Evolutionary conservation across 2,329 filamentous ascomycete genomes (phyloP).

Genomic region (Alternaria novae-zelandiae): DNA sequence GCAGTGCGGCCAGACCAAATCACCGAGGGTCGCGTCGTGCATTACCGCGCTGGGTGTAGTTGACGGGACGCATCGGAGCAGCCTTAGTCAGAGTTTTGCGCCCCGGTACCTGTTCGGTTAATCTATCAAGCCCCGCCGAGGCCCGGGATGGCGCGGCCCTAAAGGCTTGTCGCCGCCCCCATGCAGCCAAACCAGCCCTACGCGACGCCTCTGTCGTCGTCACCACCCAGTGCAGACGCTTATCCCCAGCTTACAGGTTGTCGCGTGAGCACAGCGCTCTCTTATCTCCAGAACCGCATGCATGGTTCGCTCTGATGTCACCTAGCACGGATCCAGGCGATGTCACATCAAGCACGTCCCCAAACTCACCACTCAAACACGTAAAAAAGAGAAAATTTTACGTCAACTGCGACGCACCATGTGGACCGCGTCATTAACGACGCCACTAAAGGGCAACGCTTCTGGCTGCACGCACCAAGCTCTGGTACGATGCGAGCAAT

Average conservation of each 20-base stretch:
- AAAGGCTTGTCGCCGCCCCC: conserved; percentile 29
- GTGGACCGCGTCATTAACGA: conserved; percentile 31
- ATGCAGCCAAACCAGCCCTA: conserved; percentile 13
- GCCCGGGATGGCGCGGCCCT: conserved; percentile 22
- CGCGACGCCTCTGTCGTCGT: conserved; percentile 11
- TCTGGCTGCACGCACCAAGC: conserved; percentile 7
- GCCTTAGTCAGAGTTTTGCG: conserved; percentile 6
- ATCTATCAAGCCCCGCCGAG: conserved; percentile 27
- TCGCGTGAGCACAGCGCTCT: not conserved
- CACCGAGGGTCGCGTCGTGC: conserved; percentile 17
- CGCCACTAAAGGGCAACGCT: conserved; percentile 5
- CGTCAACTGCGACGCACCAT: conserved; percentile 35
- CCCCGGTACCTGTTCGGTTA: conserved; percentile 22
- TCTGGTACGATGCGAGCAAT: conserved; percentile 4
- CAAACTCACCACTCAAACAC: conserved; percentile 11
- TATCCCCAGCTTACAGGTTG: not conserved
- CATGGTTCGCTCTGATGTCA: not conserved
- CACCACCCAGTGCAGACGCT: conserved; percentile 3
- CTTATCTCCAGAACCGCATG: not conserved
- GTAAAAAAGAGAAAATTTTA: conserved; percentile 40
- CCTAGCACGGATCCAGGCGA: not conserved
- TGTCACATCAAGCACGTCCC: conserved; percentile 30
- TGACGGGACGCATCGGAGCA: conserved; percentile 20
- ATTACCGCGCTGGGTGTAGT: conserved; percentile 21
- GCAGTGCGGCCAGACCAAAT: not conserved